Conservation (phyloP, 345 rosid genomes). For the Psidium friedrichsthalianum region DNA sequence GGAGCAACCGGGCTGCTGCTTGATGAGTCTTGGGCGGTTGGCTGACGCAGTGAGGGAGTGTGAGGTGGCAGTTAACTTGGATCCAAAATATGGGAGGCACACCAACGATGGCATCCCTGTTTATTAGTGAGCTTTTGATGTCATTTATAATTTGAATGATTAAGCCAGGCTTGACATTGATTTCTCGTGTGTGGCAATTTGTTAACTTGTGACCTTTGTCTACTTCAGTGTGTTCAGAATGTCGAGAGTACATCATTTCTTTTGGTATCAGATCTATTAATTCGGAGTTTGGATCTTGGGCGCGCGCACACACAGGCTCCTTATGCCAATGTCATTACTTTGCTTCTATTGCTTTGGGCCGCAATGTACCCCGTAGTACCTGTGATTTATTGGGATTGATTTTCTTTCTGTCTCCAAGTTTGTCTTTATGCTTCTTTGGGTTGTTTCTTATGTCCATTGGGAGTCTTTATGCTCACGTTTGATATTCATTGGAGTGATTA, state of each 20-base stretch:
- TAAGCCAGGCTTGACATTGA: not conserved
- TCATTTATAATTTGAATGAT: not conserved
- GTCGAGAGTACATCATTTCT: not conserved
- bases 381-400: not conserved
- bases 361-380: not conserved
- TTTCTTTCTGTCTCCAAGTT: not conserved
- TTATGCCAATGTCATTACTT: not conserved
- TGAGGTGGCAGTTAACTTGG: constrained; percentile 69
- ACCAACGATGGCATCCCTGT: constrained; percentile 71
- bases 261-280: not conserved
- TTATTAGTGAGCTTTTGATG: constrained; percentile 40
- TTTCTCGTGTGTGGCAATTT: not conserved
- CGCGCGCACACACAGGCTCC: not conserved
- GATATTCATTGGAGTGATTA: not conserved
- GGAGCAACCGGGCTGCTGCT: constrained; percentile 78
- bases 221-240: not conserved
- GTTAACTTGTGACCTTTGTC: not conserved
- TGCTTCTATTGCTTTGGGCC: not conserved
- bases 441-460: not conserved
- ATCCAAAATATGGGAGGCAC: constrained; percentile 77
- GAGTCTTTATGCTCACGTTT: not conserved
- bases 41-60: constrained; percentile 79
- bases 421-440: not conserved
- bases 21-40: constrained; percentile 49
- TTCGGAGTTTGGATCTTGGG: not conserved